Base-by-base conservation (phyloP, 2,329 filamentous ascomycete genomes). In the Fusarium cicatricum region DNA sequence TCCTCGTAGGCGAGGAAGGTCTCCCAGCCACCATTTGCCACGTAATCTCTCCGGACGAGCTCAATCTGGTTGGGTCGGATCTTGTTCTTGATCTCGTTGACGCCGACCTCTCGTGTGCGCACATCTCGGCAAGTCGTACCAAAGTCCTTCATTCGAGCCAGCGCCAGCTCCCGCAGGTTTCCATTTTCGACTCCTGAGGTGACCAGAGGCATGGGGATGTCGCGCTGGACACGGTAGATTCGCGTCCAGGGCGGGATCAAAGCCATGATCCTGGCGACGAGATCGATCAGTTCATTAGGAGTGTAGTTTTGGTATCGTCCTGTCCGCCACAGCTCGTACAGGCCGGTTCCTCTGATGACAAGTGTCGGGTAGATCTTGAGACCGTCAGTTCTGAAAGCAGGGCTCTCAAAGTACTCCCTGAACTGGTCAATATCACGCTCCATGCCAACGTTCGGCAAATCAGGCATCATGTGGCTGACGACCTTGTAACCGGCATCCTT, bases 191-290 rank as follows among this genome's bases (percentile, higher is more conserved):
- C 95, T 34, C 95, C 95, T 1, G 94, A 96, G 0, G 95, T 98
- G n/a, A 99, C 96, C 19, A 99, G 83, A 1, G 95, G 95, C 95
- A 99, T 99, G n/a, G 95, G 95, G 54, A 99, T 99, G 77, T 99
- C 95, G 73, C 95, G 88, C 79, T 99, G 95, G 0, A 99, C 95
- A 56, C 95, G 92, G 79, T 99, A 99, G 70, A 99, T 99, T 60
- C 95, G 88, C 0, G 96, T 99, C 95, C 95, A 99, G 1, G 95
- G 95, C 1, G 95, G 95, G 0, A 99, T 90, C 3, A 99, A 82
- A 0, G 95, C 95, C 59, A 99, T 80, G 46, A 99, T 99, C n/a
- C 95, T 87, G 4, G 95, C 96, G 1, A 99, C 92, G 14, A 99
- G 86, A 72, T 99, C 95, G 58, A 99, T 92, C 29, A 99, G 84